phyloP scores from a whole-genome alignment of 2,329 filamentous ascomycete species.

The Pochonia chlamydosporia region DNA sequence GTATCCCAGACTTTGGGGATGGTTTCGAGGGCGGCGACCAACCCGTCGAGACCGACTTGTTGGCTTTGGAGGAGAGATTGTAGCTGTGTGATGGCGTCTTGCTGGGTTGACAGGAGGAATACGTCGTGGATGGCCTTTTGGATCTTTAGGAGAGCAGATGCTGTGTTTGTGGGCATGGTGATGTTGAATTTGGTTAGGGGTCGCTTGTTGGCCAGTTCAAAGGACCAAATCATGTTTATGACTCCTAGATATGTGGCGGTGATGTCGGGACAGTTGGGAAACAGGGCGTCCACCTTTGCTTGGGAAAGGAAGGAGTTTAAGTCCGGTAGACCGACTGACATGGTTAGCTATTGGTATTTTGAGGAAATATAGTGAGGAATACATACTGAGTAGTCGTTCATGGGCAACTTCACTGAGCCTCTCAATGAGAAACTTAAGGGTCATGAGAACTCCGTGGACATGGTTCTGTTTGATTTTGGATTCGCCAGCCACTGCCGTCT shows the following conservation, averaged over 20 bases:
- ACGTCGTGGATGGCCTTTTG: conserved; percentile 32
- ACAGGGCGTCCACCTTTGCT: conserved; percentile 17
- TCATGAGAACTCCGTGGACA: conserved; percentile 53
- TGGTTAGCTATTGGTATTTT: conserved; percentile 1
- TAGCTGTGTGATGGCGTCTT: conserved; percentile 17
- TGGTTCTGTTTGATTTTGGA: conserved; percentile 39
- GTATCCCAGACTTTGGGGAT: conserved; percentile 26
- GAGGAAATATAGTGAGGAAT: background rate
- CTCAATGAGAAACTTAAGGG: conserved; percentile 51
- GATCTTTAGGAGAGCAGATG: conserved; percentile 33
- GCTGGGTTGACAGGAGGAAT: conserved; percentile 22
- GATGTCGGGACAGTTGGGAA: conserved; percentile 32
- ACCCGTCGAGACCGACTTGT: conserved; percentile 24
- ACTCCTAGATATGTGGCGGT: conserved; percentile 41
- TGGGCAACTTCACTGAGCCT: conserved; percentile 42
- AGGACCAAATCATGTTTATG: conserved; percentile 33
- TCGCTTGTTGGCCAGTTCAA: conserved; percentile 17
- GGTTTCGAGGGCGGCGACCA: conserved; percentile 30
- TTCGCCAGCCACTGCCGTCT: conserved; percentile 17
- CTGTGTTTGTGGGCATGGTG: conserved; percentile 10
- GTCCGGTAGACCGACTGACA: conserved; percentile 22
- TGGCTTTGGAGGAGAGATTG: conserved; percentile 21
- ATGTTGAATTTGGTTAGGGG: conserved; percentile 16
- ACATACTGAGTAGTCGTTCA: conserved; percentile 36
- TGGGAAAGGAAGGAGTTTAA: conserved; percentile 24